Conservation (phyloP, 306 rosid species). For the Lathyrus aphaca region DNA sequence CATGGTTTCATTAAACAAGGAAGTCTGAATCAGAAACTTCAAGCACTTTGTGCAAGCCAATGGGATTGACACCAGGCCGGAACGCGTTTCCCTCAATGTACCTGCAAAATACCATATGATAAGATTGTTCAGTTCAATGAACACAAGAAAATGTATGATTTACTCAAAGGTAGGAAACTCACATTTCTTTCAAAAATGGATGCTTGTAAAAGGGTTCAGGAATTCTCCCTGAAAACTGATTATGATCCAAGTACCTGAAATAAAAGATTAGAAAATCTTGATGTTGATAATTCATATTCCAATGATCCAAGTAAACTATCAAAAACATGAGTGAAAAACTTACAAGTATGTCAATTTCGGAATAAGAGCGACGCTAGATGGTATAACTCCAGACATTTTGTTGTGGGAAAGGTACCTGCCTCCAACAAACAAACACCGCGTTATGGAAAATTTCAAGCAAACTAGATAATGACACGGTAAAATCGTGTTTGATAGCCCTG, state of each 20-base stretch:
- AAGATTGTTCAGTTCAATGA: conserved; percentile 30
- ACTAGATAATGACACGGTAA: conserved; percentile 8
- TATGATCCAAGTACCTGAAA: conserved; percentile 93
- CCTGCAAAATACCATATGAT: conserved; percentile 46
- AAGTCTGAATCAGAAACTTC: conserved; percentile 92
- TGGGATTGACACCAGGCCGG: conserved; percentile 82
- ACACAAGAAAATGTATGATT: conserved; percentile 2
- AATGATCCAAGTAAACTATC: conserved; percentile 15
- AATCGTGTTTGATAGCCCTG: conserved; percentile 5
- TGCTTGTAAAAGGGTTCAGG: conserved; percentile 88
- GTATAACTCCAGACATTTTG: conserved; percentile 92
- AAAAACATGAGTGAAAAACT: conserved; percentile 51
- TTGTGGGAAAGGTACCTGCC: conserved; percentile 89
- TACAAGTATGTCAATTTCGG: conserved; percentile 88
- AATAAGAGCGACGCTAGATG: conserved; percentile 79
- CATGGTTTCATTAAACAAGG: conserved; percentile 59
- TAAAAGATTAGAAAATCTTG: not conserved
- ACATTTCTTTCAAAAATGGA: conserved; percentile 95
- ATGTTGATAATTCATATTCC: conserved; percentile 5
- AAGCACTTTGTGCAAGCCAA: conserved; percentile 85
- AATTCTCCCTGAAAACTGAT: conserved; percentile 95
- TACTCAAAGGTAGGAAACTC: conserved; percentile 47
- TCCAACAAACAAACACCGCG: conserved; percentile 38
- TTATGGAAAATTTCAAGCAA: conserved; percentile 23
- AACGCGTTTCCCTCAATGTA: conserved; percentile 88